These are phyloP conservation scores for Wickerhamiella siamensis DNA, from an alignment of 805 yeast genomes.

Conservation along the genomic window DNA sequence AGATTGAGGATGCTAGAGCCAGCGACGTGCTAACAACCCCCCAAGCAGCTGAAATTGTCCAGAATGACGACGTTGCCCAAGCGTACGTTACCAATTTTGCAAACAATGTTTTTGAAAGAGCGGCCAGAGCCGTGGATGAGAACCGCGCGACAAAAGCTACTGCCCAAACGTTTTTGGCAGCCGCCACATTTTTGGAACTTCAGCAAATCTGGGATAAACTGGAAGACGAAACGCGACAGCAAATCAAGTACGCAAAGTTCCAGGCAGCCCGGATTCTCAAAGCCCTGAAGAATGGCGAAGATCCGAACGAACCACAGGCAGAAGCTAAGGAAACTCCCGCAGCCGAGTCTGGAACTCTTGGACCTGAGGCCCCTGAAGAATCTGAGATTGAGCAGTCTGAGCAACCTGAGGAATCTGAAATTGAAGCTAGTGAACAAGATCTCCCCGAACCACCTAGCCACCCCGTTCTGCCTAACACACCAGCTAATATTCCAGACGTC, in stretches of 20 bases:
- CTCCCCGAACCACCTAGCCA: slow-evolving; percentile 4
- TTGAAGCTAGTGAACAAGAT: background rate
- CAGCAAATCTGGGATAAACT: slow-evolving; percentile 24
- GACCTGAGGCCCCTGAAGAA: slow-evolving; percentile 2
- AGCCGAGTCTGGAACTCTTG: background rate
- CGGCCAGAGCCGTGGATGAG: slow-evolving; percentile 33
- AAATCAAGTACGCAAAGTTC: slow-evolving; percentile 47
- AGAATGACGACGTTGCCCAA: slow-evolving; percentile 44
- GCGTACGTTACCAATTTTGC: slow-evolving; percentile 45
- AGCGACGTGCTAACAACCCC: slow-evolving; percentile 27
- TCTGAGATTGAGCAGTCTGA: slow-evolving; percentile 5
- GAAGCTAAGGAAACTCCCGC: slow-evolving; percentile 10
- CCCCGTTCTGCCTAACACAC: slow-evolving; percentile 4
- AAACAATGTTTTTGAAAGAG: slow-evolving; percentile 40
- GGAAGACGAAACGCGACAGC: background rate
- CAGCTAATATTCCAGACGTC: slow-evolving; percentile 3
- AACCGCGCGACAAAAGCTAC: slow-evolving; percentile 34
- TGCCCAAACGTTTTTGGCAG: slow-evolving; percentile 38
- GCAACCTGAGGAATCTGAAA: background rate
- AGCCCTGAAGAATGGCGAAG: slow-evolving; percentile 34
- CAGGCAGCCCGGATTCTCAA: slow-evolving; percentile 45
- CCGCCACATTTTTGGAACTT: slow-evolving; percentile 39
- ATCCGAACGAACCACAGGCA: slow-evolving; percentile 40
- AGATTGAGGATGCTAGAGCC: slow-evolving; percentile 45
- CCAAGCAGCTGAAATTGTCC: slow-evolving; percentile 34